A percentile compares a stretch with the other conserved stretches of the same genome.
These are phyloP conservation scores for Tricholoma matsutake DNA, from an alignment of 768 basidiomycete species.

Conservation along the genomic window DNA sequence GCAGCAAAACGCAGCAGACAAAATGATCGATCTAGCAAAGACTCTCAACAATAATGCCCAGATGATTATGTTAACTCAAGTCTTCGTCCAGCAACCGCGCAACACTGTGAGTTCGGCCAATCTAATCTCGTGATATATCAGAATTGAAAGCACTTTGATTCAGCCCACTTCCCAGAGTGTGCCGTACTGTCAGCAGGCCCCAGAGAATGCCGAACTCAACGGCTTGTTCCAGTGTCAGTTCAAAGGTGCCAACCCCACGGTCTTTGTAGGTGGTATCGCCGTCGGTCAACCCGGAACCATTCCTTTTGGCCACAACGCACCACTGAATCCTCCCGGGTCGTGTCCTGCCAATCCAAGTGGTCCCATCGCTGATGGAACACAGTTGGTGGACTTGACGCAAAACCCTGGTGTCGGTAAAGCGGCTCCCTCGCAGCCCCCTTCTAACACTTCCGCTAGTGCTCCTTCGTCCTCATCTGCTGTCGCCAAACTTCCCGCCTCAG, in stretches of 20 bases:
- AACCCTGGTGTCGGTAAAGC: conserved; percentile 30
- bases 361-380: conserved; percentile 47
- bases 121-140: not conserved
- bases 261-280: conserved; percentile 41
- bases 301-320: conserved; percentile 42
- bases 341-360: conserved; percentile 48
- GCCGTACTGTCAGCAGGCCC: conserved; percentile 53
- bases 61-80: conserved; percentile 51
- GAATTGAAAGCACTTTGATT: not conserved
- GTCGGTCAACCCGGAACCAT: conserved; percentile 49
- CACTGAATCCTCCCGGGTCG: conserved; percentile 44
- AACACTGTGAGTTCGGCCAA: conserved; percentile 40
- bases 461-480: conserved; percentile 14
- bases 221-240: conserved; percentile 62
- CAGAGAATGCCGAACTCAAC: conserved; percentile 47
- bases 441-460: conserved; percentile 15
- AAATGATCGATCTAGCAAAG: conserved; percentile 46
- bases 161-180: conserved; percentile 43
- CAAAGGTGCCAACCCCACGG: conserved; percentile 39
- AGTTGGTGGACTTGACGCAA: conserved; percentile 34
- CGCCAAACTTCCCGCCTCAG: conserved; percentile 2
- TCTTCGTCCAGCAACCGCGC: conserved; percentile 56
- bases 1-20: conserved; percentile 54
- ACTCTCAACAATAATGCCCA: conserved; percentile 40
- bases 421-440: conserved; percentile 5